Base-by-base conservation (phyloP, 1,284 basidiomycete genomes). In the Meripilus lineatus region DNA sequence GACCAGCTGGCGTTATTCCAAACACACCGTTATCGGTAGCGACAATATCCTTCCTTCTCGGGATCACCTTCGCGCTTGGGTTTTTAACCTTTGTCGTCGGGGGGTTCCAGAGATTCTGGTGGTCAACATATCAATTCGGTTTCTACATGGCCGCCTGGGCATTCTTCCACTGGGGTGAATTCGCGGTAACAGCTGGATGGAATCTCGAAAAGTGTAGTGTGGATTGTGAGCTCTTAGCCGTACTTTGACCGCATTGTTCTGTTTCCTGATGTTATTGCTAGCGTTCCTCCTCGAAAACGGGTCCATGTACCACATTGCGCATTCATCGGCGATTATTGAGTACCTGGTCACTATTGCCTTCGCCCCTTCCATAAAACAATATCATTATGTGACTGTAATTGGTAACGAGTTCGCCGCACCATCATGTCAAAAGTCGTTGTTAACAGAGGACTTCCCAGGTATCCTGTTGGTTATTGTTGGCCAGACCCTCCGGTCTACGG, bases 211-310 rank as follows among this genome's bases (percentile, higher is more conserved):
- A 94, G 62, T 88, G 94, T 56, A 92, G 83, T 49, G 81, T 95
- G 3, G 92, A 96, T 61, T 95, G 94, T 96, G 62, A 72, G 90
- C 71, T 42, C 11, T 23, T 30, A n/a, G 4, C 20, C 13, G 5
- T 40, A 30, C 10, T 30, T n/a, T 30, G 10, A 10, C n/a, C n/a
- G n/a, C n/a, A n/a, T n/a, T n/a, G n/a, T n/a, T 30, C 13, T 36
- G 17, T 13, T 13, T 10, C 8, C 18, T 11, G 25, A 18, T 26
- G 14, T 10, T 38, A 13, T 5, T 13, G 24, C 5, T 26, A 97
- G 95, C 94, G 0, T 99, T 93, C 64, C 74, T 99, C 3, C 76
- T 99, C 26, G 90, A 97, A 58, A 99, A 99, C 58, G 92, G 93
- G 0, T 58, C 67, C 2, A 72, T 79, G 61, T 99, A 99, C 64